These are phyloP conservation scores for Ceratobasidium papillatum DNA, from an alignment of 1,284 basidiomycete genomes.

Conservation along the genomic window DNA sequence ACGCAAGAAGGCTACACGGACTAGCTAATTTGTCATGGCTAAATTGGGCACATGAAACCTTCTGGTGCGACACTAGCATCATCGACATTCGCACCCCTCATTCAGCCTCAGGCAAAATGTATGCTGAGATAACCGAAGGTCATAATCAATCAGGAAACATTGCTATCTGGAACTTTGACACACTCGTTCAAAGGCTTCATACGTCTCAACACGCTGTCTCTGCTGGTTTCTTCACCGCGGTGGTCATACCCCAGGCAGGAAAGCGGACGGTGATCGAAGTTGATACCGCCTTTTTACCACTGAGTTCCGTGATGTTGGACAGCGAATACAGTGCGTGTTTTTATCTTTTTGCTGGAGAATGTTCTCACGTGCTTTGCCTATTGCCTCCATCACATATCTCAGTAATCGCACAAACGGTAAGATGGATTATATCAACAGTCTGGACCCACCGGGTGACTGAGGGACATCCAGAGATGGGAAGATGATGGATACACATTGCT, in stretches of 20 bases:
- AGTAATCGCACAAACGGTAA: constrained; percentile 20
- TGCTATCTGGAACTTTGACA: background rate
- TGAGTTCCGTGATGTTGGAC: constrained; percentile 12
- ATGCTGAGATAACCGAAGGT: background rate
- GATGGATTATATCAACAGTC: no score
- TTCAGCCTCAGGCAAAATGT: background rate
- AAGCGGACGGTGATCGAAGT: background rate
- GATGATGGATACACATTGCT: constrained; percentile 14
- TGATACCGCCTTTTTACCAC: background rate
- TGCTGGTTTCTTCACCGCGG: background rate
- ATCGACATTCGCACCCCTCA: background rate
- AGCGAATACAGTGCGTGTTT: background rate
- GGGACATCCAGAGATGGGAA: background rate
- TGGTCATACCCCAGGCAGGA: background rate
- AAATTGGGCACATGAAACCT: background rate
- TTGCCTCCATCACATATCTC: background rate
- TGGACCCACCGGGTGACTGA: background rate
- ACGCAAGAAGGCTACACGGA: background rate
- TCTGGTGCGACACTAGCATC: background rate
- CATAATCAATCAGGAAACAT: background rate
- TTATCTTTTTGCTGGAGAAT: background rate
- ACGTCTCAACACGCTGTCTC: background rate
- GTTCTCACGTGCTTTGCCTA: background rate
- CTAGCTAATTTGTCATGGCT: background rate
- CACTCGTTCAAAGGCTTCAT: background rate